Evolutionary conservation across 306 rosid genomes (phyloP).

Genomic region (Hippophae rhamnoides): DNA sequence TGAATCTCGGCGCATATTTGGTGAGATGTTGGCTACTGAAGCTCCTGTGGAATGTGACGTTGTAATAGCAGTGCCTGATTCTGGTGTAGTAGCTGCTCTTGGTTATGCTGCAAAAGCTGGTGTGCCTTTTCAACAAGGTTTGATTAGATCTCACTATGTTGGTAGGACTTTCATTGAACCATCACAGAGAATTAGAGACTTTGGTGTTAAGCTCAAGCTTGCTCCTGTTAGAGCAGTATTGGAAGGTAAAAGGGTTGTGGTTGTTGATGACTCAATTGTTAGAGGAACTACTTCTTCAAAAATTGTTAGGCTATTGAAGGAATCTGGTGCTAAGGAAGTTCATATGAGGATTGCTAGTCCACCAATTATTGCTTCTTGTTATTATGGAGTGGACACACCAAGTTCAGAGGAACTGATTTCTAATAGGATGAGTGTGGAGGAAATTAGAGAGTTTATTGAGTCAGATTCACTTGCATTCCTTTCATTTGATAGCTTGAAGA

Average conservation of each 20-base stretch:
- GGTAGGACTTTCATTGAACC: constrained; percentile 99
- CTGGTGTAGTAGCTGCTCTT: constrained; percentile 91
- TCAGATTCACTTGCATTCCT: constrained; percentile 89
- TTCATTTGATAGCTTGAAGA: constrained; percentile 56
- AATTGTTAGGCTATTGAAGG: constrained; percentile 79
- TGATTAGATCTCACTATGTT: constrained; percentile 89
- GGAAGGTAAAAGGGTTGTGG: constrained; percentile 92
- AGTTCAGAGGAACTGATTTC: constrained; percentile 90
- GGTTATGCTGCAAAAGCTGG: constrained; percentile 94
- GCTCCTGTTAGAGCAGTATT: constrained; percentile 75
- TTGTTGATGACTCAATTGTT: constrained; percentile 92
- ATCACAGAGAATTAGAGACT: constrained; percentile 85
- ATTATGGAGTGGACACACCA: constrained; percentile 95
- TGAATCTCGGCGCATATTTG: constrained; percentile 60
- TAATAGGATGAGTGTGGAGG: constrained; percentile 76
- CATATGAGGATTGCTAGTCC: constrained; percentile 98
- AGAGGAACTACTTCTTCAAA: constrained; percentile 93
- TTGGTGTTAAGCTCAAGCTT: constrained; percentile 79
- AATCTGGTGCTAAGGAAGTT: constrained; percentile 93
- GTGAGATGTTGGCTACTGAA: constrained; percentile 77
- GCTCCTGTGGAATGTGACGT: constrained; percentile 90
- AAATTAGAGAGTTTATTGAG: constrained; percentile 72
- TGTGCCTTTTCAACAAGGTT: constrained; percentile 85
- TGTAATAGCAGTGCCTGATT: constrained; percentile 91
- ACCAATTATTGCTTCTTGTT: constrained; percentile 81